phyloP scores from a whole-genome alignment of 148 eudicot genomes.

The Heliosperma pusillum region DNA sequence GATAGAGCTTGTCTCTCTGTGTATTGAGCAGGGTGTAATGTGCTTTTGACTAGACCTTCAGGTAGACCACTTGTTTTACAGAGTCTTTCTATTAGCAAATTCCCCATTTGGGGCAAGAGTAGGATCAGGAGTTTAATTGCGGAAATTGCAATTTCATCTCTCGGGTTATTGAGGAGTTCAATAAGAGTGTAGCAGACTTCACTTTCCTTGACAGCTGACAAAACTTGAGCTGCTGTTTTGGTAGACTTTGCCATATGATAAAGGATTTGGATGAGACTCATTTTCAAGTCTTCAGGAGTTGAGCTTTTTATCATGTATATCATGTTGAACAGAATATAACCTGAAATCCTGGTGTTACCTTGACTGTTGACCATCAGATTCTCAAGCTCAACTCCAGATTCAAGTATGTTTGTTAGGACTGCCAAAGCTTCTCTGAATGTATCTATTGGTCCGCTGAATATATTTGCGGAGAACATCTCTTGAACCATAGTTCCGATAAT shows the following conservation, averaged over 20 bases:
- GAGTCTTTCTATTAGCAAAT: conserved; percentile 63
- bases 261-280: conserved; percentile 58
- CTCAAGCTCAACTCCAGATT: conserved; percentile 55
- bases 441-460: conserved; percentile 39
- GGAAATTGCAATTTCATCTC: conserved; percentile 56
- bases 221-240: conserved; percentile 34
- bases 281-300: conserved; percentile 48
- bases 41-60: conserved; percentile 54
- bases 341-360: conserved; percentile 51
- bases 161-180: conserved; percentile 53
- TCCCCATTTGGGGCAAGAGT: conserved; percentile 70
- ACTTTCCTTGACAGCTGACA: conserved; percentile 61
- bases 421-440: conserved; percentile 55
- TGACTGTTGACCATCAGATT: conserved; percentile 46
- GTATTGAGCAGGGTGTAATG: conserved; percentile 44
- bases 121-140: conserved; percentile 70
- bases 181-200: conserved; percentile 62
- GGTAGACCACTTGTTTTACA: conserved; percentile 71
- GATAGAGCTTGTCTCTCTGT: conserved; percentile 88
- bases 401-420: conserved; percentile 76
- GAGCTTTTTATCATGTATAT: conserved; percentile 51
- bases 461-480: conserved; percentile 51
- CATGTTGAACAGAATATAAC: conserved; percentile 48
- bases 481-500: conserved; percentile 79
- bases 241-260: conserved; percentile 49